Conservation (phyloP, 192 early-diverging fungal species). For the Umbelopsis ramanniana region DNA sequence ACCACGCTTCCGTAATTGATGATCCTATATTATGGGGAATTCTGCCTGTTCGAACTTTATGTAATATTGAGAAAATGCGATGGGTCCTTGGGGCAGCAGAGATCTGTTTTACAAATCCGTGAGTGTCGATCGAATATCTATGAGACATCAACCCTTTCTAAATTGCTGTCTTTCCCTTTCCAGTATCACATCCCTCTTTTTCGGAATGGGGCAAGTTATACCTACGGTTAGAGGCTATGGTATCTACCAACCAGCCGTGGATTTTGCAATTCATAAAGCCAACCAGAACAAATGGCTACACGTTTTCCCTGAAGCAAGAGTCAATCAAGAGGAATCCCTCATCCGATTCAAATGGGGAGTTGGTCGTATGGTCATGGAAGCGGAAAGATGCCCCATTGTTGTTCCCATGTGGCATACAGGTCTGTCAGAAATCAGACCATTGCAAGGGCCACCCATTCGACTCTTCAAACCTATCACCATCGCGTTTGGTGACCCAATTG, state of each 20-base stretch:
- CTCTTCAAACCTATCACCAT: slow-evolving; percentile 63
- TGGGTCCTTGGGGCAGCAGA: slow-evolving; percentile 91
- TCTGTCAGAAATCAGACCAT: slow-evolving; percentile 64
- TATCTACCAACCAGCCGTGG: slow-evolving; percentile 84
- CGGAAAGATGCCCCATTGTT: slow-evolving; percentile 62
- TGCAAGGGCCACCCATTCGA: slow-evolving; percentile 55
- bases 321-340: slow-evolving; percentile 61
- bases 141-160: background rate
- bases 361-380: slow-evolving; percentile 84
- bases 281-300: slow-evolving; percentile 82
- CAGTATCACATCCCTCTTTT: slow-evolving; percentile 62
- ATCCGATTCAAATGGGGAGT: slow-evolving; percentile 88
- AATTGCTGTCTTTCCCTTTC: background rate
- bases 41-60: slow-evolving; percentile 60
- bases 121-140: slow-evolving; percentile 19
- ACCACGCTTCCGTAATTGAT: slow-evolving; percentile 76
- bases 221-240: slow-evolving; percentile 84
- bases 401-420: slow-evolving; percentile 73
- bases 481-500: slow-evolving; percentile 75
- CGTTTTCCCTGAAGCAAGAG: slow-evolving; percentile 85
- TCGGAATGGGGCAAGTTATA: slow-evolving; percentile 80
- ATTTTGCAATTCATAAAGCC: slow-evolving; percentile 73
- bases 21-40: slow-evolving; percentile 80
- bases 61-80: slow-evolving; percentile 58
- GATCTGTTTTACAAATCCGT: slow-evolving; percentile 79